phyloP scores from a whole-genome alignment of 1,139 yeast genomes.

The Yamadazyma trypodendri region DNA sequence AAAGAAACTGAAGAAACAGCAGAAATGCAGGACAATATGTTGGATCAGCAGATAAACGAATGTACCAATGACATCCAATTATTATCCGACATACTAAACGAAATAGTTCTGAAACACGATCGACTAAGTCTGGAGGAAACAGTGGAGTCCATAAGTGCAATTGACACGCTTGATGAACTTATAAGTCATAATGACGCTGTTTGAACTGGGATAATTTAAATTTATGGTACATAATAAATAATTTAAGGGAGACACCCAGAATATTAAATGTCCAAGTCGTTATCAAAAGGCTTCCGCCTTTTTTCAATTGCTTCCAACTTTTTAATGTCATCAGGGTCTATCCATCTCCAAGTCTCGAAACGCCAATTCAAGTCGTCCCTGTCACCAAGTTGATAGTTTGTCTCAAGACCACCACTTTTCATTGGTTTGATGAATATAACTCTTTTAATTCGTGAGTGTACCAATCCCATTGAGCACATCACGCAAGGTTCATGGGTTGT shows the following conservation, averaged over 20 bases:
- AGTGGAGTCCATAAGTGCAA: not conserved
- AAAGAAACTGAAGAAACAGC: slow-evolving; percentile 12
- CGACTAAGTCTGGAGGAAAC: not conserved
- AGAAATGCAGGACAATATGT: slow-evolving; percentile 9
- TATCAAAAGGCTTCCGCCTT: not conserved
- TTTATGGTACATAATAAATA: not conserved
- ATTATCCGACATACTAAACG: slow-evolving; percentile 6
- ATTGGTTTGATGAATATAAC: slow-evolving; percentile 56
- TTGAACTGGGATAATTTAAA: not conserved
- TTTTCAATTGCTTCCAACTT: slow-evolving; percentile 9
- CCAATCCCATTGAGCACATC: slow-evolving; percentile 96
- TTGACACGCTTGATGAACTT: not conserved
- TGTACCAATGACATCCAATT: slow-evolving; percentile 19
- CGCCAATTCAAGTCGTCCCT: slow-evolving; percentile 73
- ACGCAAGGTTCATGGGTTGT: slow-evolving; percentile 95
- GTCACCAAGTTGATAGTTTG: slow-evolving; percentile 73
- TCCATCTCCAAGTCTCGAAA: slow-evolving; percentile 75
- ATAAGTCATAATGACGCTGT: not conserved
- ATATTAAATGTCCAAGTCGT: not conserved
- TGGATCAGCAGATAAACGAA: slow-evolving; percentile 18
- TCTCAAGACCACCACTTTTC: slow-evolving; percentile 52
- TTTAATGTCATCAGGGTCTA: slow-evolving; percentile 25
- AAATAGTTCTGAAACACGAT: slow-evolving; percentile 5
- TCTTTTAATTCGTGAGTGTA: slow-evolving; percentile 80
- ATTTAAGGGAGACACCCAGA: not conserved